Base-by-base conservation (phyloP, 2,329 filamentous ascomycete species). In the Hypoxylon sp. region DNA sequence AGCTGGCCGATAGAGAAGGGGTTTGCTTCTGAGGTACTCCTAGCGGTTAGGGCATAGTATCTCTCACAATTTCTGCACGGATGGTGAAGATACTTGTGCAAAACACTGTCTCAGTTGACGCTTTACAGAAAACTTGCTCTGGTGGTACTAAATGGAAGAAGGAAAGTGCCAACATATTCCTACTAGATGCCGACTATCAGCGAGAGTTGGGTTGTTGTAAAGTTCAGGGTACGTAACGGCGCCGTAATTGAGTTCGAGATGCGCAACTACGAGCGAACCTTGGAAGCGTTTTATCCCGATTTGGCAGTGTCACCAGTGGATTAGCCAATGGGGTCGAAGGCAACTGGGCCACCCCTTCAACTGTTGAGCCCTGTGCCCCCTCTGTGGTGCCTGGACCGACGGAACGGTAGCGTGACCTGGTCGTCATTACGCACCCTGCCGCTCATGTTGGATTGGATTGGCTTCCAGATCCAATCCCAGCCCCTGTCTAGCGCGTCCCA, bases 301-400 rank as follows among this genome's bases (percentile, higher is more conserved):
- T 58, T 40, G 66, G 66, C 40, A 52, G 64, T 40, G 54, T 40
- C 51, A 20, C 22, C 36, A 36, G n/a, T 18, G 22, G 40, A 54
- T 32, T 2, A 44, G 20, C 72, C 72, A 74, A 73, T 74, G 51
- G 65, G 61, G 61, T 58, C 24, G 56, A 62, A 42, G 48, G 48
- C 28, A 50, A n/a, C 30, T 56, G 28, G 45, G 42, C 64, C 46
- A 42, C 33, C 40, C 54, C 64, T 72, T 74, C 73, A 74, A 74
- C 72, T 73, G 73, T 74, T 74, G 73, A 70, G 73, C 58, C 56
- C 59, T 69, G 65, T 65, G 65, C 60, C 54, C 54, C 58, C 59
- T n/a, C n/a, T 69, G 65, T 65, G 65, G 62, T 59, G 72, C 69
- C 48, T 58, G 18, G 46, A 32, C 36, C 36, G 36, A 46, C 53